A percentile compares a stretch with the other conserved stretches of the same genome.
Conservation (phyloP, 1,284 basidiomycete species). For the Marasmius tenuissimus region DNA sequence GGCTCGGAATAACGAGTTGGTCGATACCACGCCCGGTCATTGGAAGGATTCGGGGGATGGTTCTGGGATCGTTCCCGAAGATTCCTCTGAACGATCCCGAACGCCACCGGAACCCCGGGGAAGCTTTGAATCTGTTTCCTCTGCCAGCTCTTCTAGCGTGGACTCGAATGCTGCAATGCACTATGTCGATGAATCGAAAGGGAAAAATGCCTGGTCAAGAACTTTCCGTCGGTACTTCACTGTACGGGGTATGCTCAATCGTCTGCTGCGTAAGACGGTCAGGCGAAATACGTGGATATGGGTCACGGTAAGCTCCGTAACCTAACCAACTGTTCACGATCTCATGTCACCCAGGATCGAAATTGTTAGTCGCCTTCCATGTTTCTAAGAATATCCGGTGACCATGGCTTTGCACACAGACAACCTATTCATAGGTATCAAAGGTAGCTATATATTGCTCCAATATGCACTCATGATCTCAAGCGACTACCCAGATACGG, state of each 20-base stretch:
- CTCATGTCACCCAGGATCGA: conserved; percentile 36
- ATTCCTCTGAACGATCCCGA: conserved; percentile 24
- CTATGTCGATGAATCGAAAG: conserved; percentile 41
- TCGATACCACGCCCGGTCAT: conserved; percentile 60
- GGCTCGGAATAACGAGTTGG: conserved; percentile 62
- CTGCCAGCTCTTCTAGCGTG: conserved; percentile 17
- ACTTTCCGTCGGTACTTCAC: conserved; percentile 49
- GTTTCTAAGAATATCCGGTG: not conserved
- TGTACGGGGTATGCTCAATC: conserved; percentile 52
- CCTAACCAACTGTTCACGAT: not conserved
- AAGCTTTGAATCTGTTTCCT: conserved; percentile 24
- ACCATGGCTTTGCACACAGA: conserved; percentile 30
- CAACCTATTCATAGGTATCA: conserved; percentile 74
- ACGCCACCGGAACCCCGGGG: conserved; percentile 16
- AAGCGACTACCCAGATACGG: conserved; percentile 36
- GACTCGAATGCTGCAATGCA: conserved; percentile 47
- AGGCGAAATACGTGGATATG: conserved; percentile 72
- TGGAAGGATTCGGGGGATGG: conserved; percentile 68
- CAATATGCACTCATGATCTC: not conserved
- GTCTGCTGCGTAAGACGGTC: conserved; percentile 60
- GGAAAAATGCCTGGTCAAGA: conserved; percentile 38
- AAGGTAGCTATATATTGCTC: conserved; percentile 34
- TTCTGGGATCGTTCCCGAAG: conserved; percentile 52
- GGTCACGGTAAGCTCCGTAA: conserved; percentile 47
- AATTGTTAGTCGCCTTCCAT: conserved; percentile 36